Conservation (phyloP, 169 alveolate species). For the Cryptosporidium muris region DNA sequence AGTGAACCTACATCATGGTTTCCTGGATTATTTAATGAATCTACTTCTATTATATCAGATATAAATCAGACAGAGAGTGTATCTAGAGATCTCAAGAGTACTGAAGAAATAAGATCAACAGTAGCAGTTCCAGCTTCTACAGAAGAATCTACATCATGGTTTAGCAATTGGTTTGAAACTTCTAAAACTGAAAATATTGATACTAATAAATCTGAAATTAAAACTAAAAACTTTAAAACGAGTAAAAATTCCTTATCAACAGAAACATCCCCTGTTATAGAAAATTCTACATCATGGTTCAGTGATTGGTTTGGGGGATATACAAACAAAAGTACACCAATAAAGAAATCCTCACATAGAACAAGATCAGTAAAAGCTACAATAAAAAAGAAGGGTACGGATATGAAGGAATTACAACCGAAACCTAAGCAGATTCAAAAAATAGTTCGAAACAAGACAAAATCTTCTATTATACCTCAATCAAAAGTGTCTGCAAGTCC, state of each 20-base stretch:
- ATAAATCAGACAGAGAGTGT: not conserved
- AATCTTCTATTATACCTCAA: not conserved
- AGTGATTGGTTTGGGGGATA: conserved; percentile 49
- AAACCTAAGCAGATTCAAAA: not conserved
- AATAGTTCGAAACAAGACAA: not conserved
- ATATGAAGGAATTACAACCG: not conserved
- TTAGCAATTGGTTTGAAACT: conserved; percentile 38
- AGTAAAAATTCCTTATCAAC: conserved; percentile 32
- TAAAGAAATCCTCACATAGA: not conserved
- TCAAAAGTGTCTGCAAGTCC: not conserved
- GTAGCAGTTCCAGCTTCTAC: conserved; percentile 8
- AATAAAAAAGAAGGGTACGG: not conserved
- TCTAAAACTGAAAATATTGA: not conserved
- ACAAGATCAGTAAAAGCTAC: not conserved
- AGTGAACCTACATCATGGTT: conserved; percentile 28
- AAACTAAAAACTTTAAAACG: not conserved
- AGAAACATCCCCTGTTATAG: conserved; percentile 24
- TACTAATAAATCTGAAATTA: not conserved
- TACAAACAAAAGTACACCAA: conserved; percentile 25
- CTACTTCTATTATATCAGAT: not conserved
- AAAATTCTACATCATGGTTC: conserved; percentile 64
- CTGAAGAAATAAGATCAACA: not conserved
- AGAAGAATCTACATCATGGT: conserved; percentile 42
- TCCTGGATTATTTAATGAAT: conserved; percentile 36
- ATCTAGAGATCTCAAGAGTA: not conserved